These are phyloP conservation scores for Prunus yedoensis DNA, from an alignment of 331 rosid species.

Conservation along the genomic window DNA sequence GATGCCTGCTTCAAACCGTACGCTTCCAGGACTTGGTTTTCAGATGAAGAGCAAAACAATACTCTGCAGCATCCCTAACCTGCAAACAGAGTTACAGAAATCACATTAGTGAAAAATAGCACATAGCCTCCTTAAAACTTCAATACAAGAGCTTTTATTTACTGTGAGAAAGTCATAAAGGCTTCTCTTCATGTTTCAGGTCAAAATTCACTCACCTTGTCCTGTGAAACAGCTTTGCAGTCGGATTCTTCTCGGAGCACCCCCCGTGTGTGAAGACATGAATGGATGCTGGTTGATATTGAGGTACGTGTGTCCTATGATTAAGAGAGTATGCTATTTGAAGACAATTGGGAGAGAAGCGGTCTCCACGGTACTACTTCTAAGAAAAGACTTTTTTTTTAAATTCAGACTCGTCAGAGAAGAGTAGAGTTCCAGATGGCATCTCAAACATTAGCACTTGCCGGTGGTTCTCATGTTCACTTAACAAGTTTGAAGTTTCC, in stretches of 20 bases:
- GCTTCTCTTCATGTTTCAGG: not conserved
- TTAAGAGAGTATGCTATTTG: not conserved
- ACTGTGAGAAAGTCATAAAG: too few relatives aligned
- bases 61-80: constrained; percentile 1
- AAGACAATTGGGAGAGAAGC: not conserved
- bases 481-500: too few relatives aligned
- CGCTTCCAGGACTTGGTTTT: not conserved
- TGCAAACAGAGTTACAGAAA: constrained; percentile 1
- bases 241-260: constrained; percentile 10
- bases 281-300: not conserved
- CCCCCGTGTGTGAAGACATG: not conserved
- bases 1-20: not conserved
- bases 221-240: constrained; percentile 4
- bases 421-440: too few relatives aligned
- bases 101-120: not conserved
- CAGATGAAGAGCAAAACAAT: not conserved
- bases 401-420: too few relatives aligned
- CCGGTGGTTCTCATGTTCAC: too few relatives aligned
- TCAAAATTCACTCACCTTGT: not conserved
- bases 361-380: not conserved
- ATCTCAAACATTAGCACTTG: too few relatives aligned
- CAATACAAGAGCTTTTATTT: not conserved
- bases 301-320: not conserved
- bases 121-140: not conserved
- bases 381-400: not conserved